phyloP scores from a whole-genome alignment of 1,284 basidiomycete genomes.

The Marasmius sp. region DNA sequence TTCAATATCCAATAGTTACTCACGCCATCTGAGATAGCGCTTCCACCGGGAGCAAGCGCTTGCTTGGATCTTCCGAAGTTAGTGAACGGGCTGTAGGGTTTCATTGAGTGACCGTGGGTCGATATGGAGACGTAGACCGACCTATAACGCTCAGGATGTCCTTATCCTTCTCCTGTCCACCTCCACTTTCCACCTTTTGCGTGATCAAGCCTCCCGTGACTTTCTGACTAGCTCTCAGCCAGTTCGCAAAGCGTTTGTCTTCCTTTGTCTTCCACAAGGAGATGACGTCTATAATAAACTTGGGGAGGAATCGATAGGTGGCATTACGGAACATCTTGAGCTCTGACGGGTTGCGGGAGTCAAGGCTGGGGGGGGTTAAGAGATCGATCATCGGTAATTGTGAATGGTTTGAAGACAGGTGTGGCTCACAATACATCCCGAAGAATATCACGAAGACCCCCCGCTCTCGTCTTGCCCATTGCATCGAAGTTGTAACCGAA shows the following conservation, averaged over 20 bases:
- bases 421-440: not conserved
- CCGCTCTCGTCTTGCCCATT: not conserved
- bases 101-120: no score
- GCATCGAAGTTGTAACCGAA: not conserved
- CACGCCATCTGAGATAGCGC: not conserved
- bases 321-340: not conserved
- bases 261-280: not conserved
- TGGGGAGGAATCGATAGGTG: not conserved
- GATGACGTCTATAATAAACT: not conserved
- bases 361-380: no score
- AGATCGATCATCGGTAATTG: not conserved
- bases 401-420: no score
- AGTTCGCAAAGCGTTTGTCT: not conserved
- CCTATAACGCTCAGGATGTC: not conserved
- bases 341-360: not conserved
- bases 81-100: not conserved
- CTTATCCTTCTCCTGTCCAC: not conserved
- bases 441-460: not conserved
- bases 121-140: not conserved
- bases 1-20: no score
- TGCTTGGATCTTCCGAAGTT: not conserved
- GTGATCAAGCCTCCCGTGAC: not conserved
- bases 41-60: not conserved
- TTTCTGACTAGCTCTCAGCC: not conserved
- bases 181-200: not conserved